Conservation (phyloP, 2,329 filamentous ascomycete species). For the Aspergillus pseudoglaucus region DNA sequence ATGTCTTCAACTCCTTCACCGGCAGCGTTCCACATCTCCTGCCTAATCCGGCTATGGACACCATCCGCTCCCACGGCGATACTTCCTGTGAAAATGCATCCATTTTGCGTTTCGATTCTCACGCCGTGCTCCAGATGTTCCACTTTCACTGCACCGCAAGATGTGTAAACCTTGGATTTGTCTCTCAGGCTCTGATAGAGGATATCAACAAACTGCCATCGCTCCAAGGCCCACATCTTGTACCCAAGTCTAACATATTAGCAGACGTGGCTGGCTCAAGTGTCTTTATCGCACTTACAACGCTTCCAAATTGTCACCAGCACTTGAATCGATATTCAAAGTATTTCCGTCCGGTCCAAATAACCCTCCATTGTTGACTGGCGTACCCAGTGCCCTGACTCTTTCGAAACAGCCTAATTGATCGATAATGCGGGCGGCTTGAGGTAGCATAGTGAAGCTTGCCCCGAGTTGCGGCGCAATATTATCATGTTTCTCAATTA, state of each 20-base stretch:
- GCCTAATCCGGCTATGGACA: slow-evolving; percentile 33
- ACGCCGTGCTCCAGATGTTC: slow-evolving; percentile 14
- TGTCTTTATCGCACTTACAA: no score
- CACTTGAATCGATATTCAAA: not conserved
- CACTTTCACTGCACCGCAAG: slow-evolving; percentile 17
- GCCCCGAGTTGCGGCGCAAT: slow-evolving; percentile 41
- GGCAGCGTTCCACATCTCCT: slow-evolving; percentile 25
- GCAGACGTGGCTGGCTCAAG: no score
- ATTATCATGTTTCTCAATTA: slow-evolving; percentile 40
- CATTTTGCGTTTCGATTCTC: slow-evolving; percentile 28
- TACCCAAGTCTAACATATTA: slow-evolving; percentile 3
- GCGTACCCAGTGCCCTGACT: slow-evolving; percentile 6
- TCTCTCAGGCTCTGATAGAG: slow-evolving; percentile 27
- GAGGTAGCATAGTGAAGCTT: slow-evolving; percentile 41
- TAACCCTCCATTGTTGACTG: not conserved
- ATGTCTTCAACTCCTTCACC: slow-evolving; percentile 7
- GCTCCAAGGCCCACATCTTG: slow-evolving; percentile 24
- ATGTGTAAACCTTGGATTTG: slow-evolving; percentile 22
- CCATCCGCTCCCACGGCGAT: slow-evolving; percentile 42
- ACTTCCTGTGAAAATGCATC: slow-evolving; percentile 25
- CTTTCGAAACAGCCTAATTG: slow-evolving; percentile 41
- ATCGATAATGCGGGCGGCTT: slow-evolving; percentile 43
- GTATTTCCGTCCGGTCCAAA: slow-evolving; percentile 5
- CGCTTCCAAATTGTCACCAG: not conserved
- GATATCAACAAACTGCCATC: slow-evolving; percentile 28